Base-by-base conservation (phyloP, 345 rosid genomes). In the Salix koriyanagi region DNA sequence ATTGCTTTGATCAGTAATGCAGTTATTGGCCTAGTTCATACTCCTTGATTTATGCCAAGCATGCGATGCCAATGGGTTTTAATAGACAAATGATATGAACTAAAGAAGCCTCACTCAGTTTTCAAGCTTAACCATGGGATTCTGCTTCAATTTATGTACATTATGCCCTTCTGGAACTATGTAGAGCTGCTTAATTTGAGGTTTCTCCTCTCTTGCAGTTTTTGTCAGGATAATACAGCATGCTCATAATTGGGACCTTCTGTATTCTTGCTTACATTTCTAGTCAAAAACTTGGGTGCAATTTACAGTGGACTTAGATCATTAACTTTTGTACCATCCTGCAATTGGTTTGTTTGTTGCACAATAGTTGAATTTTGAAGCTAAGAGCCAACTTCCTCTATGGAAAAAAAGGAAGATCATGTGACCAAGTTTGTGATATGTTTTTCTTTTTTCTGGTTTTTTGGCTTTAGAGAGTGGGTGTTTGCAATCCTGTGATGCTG, bases 401-500 rank as follows among this genome's bases (percentile, higher is more conserved):
- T n/a, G 28, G 5, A 58, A 23, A n/a, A 25, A 58, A 58, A 10
- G 13, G 44, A 41, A 58, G 37, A n/a, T n/a, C 21, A 10, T 15
- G 26, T 67, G 14, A 23, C 30, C 65, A 32, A 34, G 46, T 32
- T 73, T 15, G 14, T 65, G n/a, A 52, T 68, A 42, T 0, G 5
- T 21, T 14, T 42, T 15, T 54, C 61, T 74, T 16, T 11, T 75
- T 75, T 75, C 66, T 84, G 42, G 50, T 37, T 74, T 90, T 82
- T 88, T 76, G 75, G 68, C 75, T 81, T 42, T 65, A 93, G 99
- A 93, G 87, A 81, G 98, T 92, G 74, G 99, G 94, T 71, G 98
- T 96, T 77, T 90, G 95, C 88, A 96, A 96, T 83, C 99, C 99
- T 60, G 97, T 96, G 79, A 91, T 96, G 97, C 85, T 96, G 69